Percentiles rank a stretch among this genome's conserved stretches.
phyloP scores from a whole-genome alignment of 176 grass and related monocot genomes.

The Musa beccarii region DNA sequence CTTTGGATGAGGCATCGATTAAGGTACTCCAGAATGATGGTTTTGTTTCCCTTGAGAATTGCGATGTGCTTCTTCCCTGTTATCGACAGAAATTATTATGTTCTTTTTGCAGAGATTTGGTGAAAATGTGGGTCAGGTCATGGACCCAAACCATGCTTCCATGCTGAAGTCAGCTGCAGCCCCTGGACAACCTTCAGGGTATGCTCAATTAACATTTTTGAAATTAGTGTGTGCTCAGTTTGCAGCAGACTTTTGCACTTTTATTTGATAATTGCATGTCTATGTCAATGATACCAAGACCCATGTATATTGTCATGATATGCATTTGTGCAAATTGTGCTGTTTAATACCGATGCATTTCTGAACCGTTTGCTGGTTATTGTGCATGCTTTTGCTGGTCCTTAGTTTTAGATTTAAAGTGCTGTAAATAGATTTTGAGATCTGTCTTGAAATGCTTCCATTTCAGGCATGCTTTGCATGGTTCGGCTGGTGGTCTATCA shows the following conservation, averaged over 20 bases:
- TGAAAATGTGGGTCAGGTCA: conserved; percentile 64
- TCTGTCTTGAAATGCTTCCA: neutral
- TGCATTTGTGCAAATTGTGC: too few species aligned
- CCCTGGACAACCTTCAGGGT: conserved; percentile 77
- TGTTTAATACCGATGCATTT: too few species aligned
- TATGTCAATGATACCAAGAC: too few species aligned
- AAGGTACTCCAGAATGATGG: neutral
- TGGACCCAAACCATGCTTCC: conserved; percentile 62
- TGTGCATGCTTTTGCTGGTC: neutral
- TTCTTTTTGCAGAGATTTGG: conserved; percentile 56
- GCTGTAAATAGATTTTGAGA: neutral
- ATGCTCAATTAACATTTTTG: neutral
- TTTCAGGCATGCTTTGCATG: conserved; percentile 84
- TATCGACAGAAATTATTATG: too few species aligned
- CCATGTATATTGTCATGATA: too few species aligned
- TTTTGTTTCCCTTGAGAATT: neutral
- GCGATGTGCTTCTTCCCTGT: too few species aligned
- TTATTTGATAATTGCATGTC: neutral
- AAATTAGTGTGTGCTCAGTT: neutral
- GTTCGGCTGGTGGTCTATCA: conserved; percentile 51
- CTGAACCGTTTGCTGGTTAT: too few species aligned
- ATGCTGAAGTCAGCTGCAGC: conserved; percentile 73
- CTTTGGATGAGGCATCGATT: neutral
- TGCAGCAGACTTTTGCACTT: too few species aligned
- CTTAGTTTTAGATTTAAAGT: neutral